phyloP scores from a whole-genome alignment of 306 rosid species.

The Vigna mungo region DNA sequence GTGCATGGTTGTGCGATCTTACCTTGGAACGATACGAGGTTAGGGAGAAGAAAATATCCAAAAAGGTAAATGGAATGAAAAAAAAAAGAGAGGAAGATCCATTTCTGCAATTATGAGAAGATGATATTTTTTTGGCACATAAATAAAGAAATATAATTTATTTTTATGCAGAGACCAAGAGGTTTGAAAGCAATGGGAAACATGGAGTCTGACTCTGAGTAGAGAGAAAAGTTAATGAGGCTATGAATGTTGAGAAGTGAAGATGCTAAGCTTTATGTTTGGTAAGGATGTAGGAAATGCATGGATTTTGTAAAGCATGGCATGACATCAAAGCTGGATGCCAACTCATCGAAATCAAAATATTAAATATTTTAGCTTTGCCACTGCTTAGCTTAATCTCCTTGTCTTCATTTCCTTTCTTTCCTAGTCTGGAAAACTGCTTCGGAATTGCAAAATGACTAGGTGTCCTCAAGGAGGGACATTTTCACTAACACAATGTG shows the following conservation, averaged over 20 bases:
- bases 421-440: background rate
- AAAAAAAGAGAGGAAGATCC: background rate
- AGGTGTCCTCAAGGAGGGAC: background rate
- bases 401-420: background rate
- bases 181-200: slow-evolving; percentile 92
- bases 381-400: slow-evolving; percentile 3
- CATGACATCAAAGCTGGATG: slow-evolving; percentile 22
- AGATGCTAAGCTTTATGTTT: slow-evolving; percentile 30
- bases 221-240: slow-evolving; percentile 16
- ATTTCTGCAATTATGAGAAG: background rate
- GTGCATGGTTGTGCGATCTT: slow-evolving; percentile 86
- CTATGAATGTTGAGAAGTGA: slow-evolving; percentile 12
- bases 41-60: slow-evolving; percentile 84
- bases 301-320: slow-evolving; percentile 45
- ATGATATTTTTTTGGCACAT: background rate
- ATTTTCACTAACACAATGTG: background rate
- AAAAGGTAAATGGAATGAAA: slow-evolving; percentile 58
- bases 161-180: slow-evolving; percentile 78
- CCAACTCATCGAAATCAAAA: slow-evolving; percentile 34
- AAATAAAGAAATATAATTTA: background rate
- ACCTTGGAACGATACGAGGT: slow-evolving; percentile 89
- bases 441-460: background rate
- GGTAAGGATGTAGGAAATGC: slow-evolving; percentile 44
- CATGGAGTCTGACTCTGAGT: slow-evolving; percentile 86
- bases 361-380: slow-evolving; percentile 41